Evolutionary conservation across 192 early-diverging fungal species (phyloP).

Genomic region (Chytriomyces sp.): DNA sequence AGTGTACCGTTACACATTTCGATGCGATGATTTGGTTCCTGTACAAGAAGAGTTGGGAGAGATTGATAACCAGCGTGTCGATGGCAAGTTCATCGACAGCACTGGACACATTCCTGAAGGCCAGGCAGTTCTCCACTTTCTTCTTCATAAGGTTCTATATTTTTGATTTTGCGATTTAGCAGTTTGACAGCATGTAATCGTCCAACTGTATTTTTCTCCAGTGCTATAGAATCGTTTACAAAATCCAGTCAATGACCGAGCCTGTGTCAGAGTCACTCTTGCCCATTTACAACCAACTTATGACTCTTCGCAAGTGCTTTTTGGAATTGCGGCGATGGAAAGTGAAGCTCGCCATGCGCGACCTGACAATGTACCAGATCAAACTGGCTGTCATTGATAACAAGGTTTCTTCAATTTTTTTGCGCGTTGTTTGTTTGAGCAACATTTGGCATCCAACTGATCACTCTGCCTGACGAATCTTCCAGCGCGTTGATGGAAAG

Average conservation of each 20-base stretch:
- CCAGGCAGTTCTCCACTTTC: slow-evolving; percentile 68
- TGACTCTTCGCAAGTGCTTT: slow-evolving; percentile 79
- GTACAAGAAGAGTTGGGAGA: slow-evolving; percentile 77
- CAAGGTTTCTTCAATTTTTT: neutral
- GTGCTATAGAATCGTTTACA: slow-evolving; percentile 86
- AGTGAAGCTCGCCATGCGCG: slow-evolving; percentile 70
- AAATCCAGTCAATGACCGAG: slow-evolving; percentile 72
- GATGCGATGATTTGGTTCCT: slow-evolving; percentile 35
- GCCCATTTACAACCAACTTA: slow-evolving; percentile 84
- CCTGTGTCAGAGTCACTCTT: slow-evolving; percentile 83
- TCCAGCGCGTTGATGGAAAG: slow-evolving; percentile 76
- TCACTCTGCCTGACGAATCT: neutral
- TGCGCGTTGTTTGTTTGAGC: neutral
- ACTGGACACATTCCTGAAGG: slow-evolving; percentile 71
- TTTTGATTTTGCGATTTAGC: neutral
- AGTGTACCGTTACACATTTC: slow-evolving; percentile 74
- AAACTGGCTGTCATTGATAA: slow-evolving; percentile 83
- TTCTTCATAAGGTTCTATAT: slow-evolving; percentile 45
- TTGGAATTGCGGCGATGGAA: slow-evolving; percentile 82
- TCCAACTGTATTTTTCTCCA: slow-evolving; percentile 44
- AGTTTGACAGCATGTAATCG: slow-evolving; percentile 20
- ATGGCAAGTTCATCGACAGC: slow-evolving; percentile 76
- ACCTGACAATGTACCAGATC: slow-evolving; percentile 89
- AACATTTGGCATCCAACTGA: neutral
- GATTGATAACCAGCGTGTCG: slow-evolving; percentile 79